A percentile compares a stretch with the other conserved stretches of the same genome.
phyloP scores from a whole-genome alignment of 768 basidiomycete genomes.

The Tephrocybe rancida region DNA sequence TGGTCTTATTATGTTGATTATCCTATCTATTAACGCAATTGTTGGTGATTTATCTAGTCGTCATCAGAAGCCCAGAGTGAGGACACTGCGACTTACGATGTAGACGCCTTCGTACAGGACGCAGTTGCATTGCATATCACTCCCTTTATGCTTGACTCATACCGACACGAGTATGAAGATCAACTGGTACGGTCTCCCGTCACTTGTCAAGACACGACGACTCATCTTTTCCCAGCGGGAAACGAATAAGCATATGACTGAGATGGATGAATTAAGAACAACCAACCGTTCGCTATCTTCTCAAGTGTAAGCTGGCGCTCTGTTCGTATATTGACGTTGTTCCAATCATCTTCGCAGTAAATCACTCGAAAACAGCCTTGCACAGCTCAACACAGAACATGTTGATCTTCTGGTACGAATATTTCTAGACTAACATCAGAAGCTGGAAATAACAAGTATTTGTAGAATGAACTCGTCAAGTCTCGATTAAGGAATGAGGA shows the following conservation, averaged over 20 bases:
- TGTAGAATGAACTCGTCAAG: slow-evolving; percentile 90
- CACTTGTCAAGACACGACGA: neutral
- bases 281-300: slow-evolving; percentile 73
- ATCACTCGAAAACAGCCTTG: slow-evolving; percentile 74
- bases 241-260: slow-evolving; percentile 80
- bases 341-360: slow-evolving; percentile 51
- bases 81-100: slow-evolving; percentile 50
- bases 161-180: slow-evolving; percentile 88
- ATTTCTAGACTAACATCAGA: neutral
- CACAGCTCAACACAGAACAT: slow-evolving; percentile 83
- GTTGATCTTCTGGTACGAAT: slow-evolving; percentile 65
- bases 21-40: neutral
- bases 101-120: slow-evolving; percentile 86
- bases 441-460: neutral
- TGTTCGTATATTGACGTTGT: neutral
- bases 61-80: slow-evolving; percentile 27
- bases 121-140: slow-evolving; percentile 86
- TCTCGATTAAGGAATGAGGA: slow-evolving; percentile 89
- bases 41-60: slow-evolving; percentile 24
- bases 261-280: slow-evolving; percentile 82
- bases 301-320: slow-evolving; percentile 67
- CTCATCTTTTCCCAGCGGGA: slow-evolving; percentile 42
- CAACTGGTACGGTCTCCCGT: slow-evolving; percentile 44
- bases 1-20: neutral
- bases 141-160: slow-evolving; percentile 93